A percentile compares a stretch with the other conserved stretches of the same genome.
These are phyloP conservation scores for Xylaria flabelliformis DNA, from an alignment of 495 filamentous ascomycete species.

Conservation along the genomic window DNA sequence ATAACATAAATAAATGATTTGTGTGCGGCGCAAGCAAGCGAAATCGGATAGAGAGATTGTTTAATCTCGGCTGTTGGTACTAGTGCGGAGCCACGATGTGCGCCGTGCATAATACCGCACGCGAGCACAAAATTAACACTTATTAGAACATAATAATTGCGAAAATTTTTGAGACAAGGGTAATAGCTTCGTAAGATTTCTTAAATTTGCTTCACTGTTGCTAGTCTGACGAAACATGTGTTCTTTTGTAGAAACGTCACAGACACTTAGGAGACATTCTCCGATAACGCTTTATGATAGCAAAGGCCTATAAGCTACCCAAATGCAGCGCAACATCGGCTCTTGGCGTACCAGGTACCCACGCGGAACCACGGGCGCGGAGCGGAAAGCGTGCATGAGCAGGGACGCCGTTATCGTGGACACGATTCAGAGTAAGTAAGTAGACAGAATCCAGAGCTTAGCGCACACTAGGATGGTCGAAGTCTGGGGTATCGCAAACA, in stretches of 20 bases:
- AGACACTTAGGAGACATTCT: background rate
- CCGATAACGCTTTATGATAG: background rate
- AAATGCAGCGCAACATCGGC: conserved; percentile 16
- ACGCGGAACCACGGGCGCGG: conserved; percentile 13
- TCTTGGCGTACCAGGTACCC: conserved; percentile 27
- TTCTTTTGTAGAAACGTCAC: background rate
- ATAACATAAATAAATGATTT: background rate
- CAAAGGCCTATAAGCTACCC: background rate
- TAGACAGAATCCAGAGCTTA: background rate
- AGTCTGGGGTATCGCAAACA: background rate
- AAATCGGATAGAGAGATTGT: background rate
- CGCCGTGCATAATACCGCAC: conserved; percentile 11
- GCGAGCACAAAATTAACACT: background rate
- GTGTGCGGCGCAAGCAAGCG: conserved; percentile 8
- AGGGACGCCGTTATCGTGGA: background rate
- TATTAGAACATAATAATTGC: background rate
- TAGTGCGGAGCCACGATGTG: background rate
- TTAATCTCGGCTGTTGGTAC: conserved; percentile 1
- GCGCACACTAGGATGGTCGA: background rate
- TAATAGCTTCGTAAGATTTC: too few species aligned
- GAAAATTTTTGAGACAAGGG: background rate
- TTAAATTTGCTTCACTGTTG: background rate
- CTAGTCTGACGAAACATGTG: background rate
- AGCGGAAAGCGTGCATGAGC: conserved; percentile 24
- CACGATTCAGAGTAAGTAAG: background rate